Evolutionary conservation across 257 asterid genomes (phyloP).

Genomic region (Solanum infundibuliforme): DNA sequence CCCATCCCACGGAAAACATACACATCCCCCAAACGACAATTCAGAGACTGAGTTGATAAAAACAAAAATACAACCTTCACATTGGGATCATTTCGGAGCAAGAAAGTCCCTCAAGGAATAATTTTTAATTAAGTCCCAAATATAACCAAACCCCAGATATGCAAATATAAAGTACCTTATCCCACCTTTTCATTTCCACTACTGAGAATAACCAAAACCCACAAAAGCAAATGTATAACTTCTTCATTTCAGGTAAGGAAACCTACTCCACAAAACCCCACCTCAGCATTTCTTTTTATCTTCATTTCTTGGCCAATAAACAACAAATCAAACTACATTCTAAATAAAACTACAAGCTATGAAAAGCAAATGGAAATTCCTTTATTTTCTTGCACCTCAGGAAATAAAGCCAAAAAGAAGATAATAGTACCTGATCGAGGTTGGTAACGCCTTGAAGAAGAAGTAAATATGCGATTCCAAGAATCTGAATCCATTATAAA

Average conservation of each 20-base stretch:
- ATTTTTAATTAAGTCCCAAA: not conserved
- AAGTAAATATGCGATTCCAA: slow-evolving; percentile 42
- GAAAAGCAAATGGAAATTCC: not conserved
- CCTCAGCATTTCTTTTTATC: not conserved
- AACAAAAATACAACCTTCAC: not conserved
- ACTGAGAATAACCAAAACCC: not conserved
- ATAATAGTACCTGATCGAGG: slow-evolving; percentile 50
- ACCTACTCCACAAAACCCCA: not conserved
- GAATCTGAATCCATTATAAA: slow-evolving; percentile 64
- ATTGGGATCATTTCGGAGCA: not conserved
- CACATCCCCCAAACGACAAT: not conserved
- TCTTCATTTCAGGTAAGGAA: not conserved
- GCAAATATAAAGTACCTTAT: not conserved
- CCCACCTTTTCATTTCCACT: not conserved
- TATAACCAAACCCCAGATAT: not conserved
- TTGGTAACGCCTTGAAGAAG: slow-evolving; percentile 42
- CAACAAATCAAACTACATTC: not conserved
- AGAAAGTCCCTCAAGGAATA: not conserved
- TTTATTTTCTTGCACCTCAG: not conserved
- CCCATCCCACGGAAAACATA: not conserved
- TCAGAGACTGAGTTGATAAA: not conserved
- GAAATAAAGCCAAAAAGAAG: not conserved
- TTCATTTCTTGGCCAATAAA: not conserved
- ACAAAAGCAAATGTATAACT: not conserved
- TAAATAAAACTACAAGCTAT: not conserved